These are phyloP conservation scores for Ceriops zippeliana DNA, from an alignment of 345 rosid genomes.

Conservation along the genomic window DNA sequence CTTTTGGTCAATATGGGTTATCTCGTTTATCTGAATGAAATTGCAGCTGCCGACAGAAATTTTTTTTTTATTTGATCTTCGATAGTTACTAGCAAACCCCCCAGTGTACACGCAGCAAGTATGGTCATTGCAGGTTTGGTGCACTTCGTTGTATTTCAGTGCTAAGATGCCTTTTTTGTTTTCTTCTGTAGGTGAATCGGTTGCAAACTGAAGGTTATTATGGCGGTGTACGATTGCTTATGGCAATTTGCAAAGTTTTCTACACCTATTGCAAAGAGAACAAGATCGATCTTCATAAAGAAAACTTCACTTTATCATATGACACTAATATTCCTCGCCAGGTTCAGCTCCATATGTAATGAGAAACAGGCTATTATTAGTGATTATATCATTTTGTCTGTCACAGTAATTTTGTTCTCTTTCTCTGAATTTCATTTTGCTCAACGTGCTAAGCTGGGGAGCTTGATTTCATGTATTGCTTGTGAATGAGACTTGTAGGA, in stretches of 20 bases:
- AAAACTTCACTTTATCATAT: conserved; percentile 68
- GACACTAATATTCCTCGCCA: conserved; percentile 96
- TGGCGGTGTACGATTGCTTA: conserved; percentile 86
- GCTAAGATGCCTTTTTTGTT: background rate
- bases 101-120: no score
- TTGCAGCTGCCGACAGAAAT: no score
- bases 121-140: background rate
- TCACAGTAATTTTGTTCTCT: background rate
- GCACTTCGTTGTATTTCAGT: background rate
- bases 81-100: no score
- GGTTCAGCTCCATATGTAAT: conserved; percentile 29
- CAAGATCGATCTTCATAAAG: conserved; percentile 42
- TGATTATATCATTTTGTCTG: background rate
- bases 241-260: conserved; percentile 85
- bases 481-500: no score
- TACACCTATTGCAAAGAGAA: conserved; percentile 51
- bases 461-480: no score
- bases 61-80: no score
- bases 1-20: no score
- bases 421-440: background rate
- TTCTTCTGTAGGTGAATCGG: conserved; percentile 46
- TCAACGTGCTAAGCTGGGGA: no score
- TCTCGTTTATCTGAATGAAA: no score
- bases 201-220: conserved; percentile 84
- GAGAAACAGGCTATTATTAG: background rate